phyloP scores from a whole-genome alignment of 495 filamentous ascomycete genomes.

The Xylona heveae region DNA sequence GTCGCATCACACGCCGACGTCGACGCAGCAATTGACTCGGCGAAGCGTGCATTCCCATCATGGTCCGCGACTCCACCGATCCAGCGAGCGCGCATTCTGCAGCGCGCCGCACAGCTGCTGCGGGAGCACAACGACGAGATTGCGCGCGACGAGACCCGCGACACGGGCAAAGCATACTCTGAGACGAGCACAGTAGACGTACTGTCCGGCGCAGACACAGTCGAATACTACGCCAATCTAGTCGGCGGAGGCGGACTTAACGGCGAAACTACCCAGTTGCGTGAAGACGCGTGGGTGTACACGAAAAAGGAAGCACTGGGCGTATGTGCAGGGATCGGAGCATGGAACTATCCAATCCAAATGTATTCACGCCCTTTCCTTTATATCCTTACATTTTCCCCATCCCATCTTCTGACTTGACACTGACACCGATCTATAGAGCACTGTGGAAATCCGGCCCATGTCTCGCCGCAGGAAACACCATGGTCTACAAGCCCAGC shows the following conservation, averaged over 20 bases:
- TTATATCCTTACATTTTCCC: neutral
- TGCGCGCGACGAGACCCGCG: slow-evolving; percentile 43
- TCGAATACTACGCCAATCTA: slow-evolving; percentile 58
- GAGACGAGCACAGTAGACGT: slow-evolving; percentile 61
- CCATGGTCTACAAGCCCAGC: slow-evolving; percentile 72
- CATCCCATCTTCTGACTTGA: slow-evolving; percentile 2
- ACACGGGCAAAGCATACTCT: slow-evolving; percentile 54
- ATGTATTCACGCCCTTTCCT: slow-evolving; percentile 28
- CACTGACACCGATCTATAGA: slow-evolving; percentile 11
- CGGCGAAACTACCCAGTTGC: slow-evolving; percentile 42
- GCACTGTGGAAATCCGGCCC: slow-evolving; percentile 73
- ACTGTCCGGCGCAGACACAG: slow-evolving; percentile 49
- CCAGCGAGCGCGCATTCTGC: slow-evolving; percentile 46
- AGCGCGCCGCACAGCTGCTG: slow-evolving; percentile 41
- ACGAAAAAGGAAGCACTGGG: slow-evolving; percentile 54
- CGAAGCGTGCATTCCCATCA: slow-evolving; percentile 34
- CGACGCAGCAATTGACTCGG: slow-evolving; percentile 41
- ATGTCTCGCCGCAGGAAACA: slow-evolving; percentile 65
- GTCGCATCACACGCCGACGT: slow-evolving; percentile 39
- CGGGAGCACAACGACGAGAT: slow-evolving; percentile 50
- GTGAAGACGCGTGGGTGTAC: slow-evolving; percentile 53
- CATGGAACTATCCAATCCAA: slow-evolving; percentile 66
- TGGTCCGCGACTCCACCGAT: slow-evolving; percentile 47
- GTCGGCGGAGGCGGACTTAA: slow-evolving; percentile 48
- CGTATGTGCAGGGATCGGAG: slow-evolving; percentile 60